A percentile compares a stretch with the other conserved stretches of the same genome.
Evolutionary conservation across 1,284 basidiomycete genomes (phyloP).

Genomic region (Cutaneotrichosporon cavernicola): DNA sequence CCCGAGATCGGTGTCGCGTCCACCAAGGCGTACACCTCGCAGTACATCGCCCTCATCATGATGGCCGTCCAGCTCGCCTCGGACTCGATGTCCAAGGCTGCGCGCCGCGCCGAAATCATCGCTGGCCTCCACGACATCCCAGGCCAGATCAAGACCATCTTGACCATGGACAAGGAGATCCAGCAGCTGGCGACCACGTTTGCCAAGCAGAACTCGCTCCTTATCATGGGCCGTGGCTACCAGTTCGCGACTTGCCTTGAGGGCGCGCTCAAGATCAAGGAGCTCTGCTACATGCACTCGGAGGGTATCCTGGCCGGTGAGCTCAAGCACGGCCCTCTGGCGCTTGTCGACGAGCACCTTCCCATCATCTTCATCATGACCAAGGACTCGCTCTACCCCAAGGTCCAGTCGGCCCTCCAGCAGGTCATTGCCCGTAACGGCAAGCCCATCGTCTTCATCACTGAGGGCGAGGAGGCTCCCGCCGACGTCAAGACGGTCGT

Average conservation of each 20-base stretch:
- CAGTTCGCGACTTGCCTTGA: conserved; percentile 98
- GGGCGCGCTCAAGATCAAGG: conserved; percentile 99
- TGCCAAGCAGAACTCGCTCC: conserved; percentile 78
- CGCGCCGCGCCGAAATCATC: conserved; percentile 89
- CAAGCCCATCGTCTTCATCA: conserved; percentile 92
- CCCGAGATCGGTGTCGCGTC: conserved; percentile 99
- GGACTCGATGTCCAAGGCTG: conserved; percentile 89
- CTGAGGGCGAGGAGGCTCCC: conserved; percentile 79
- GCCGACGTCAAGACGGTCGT: conserved; percentile 76
- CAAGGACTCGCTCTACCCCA: conserved; percentile 95
- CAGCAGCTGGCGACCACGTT: conserved; percentile 80
- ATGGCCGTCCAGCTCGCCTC: conserved; percentile 97
- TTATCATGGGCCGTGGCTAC: conserved; percentile 98
- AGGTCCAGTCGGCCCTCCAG: conserved; percentile 83
- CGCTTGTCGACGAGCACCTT: conserved; percentile 97
- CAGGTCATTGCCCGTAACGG: conserved; percentile 98
- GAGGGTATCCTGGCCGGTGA: conserved; percentile 85
- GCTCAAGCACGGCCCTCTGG: conserved; percentile 92
- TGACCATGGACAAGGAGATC: conserved; percentile 74
- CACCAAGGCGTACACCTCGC: conserved; percentile 99
- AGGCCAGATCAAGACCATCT: conserved; percentile 81
- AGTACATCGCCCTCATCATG: conserved; percentile 98
- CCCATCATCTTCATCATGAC: conserved; percentile 99
- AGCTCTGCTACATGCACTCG: conserved; percentile 66
- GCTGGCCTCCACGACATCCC: conserved; percentile 89